These are phyloP conservation scores for Irineochytrium annulatum DNA, from an alignment of 192 early-diverging fungal species.

Conservation along the genomic window DNA sequence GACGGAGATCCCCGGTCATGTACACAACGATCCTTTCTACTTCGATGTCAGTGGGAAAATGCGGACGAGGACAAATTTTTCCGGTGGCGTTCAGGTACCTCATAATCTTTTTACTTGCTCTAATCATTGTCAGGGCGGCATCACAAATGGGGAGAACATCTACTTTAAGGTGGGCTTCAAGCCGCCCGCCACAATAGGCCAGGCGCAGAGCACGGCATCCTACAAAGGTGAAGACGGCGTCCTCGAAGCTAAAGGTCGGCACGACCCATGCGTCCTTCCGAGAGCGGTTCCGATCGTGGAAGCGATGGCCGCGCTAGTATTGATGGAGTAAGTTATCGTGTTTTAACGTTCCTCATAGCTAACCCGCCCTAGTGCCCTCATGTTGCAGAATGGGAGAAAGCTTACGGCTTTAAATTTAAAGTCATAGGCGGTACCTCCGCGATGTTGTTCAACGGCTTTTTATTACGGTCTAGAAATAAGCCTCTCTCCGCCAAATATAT, in stretches of 20 bases:
- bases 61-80: constrained; percentile 89
- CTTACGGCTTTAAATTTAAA: too few species aligned
- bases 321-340: constrained; percentile 74
- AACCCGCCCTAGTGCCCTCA: too few species aligned
- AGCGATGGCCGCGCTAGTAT: constrained; percentile 86
- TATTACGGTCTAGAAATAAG: too few species aligned
- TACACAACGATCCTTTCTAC: constrained; percentile 93
- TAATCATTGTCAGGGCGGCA: constrained; percentile 67
- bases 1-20: constrained; percentile 77
- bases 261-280: constrained; percentile 96
- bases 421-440: too few species aligned
- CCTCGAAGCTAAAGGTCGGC: constrained; percentile 86
- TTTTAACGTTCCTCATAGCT: too few species aligned
- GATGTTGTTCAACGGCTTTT: too few species aligned
- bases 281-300: constrained; percentile 97
- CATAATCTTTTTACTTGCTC: neutral
- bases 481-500: too few species aligned
- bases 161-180: constrained; percentile 99
- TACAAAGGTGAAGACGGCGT: constrained; percentile 79
- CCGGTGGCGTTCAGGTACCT: constrained; percentile 83
- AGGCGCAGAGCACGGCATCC: constrained; percentile 81
- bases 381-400: too few species aligned
- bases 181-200: constrained; percentile 91
- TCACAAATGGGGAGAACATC: constrained; percentile 91
- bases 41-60: constrained; percentile 55